Conservation (phyloP, 768 basidiomycete genomes). For the Serendipita vermifera region DNA sequence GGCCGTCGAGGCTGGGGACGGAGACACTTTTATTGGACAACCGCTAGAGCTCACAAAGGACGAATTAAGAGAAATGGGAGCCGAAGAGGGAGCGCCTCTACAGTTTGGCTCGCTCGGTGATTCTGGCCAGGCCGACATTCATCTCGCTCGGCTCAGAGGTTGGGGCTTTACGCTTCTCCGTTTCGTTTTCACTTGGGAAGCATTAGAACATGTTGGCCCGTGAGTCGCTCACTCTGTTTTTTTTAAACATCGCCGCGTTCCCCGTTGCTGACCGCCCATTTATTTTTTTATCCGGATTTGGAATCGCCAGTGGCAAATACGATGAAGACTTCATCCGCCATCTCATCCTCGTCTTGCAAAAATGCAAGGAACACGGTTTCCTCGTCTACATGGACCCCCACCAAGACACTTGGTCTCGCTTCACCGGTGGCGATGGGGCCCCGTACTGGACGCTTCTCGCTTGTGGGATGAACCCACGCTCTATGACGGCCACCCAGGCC, state of each 20-base stretch:
- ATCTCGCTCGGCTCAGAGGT: constrained; percentile 67
- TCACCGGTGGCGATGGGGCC: constrained; percentile 87
- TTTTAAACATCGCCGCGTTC: background rate
- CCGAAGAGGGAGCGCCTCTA: constrained; percentile 9
- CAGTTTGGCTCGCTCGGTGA: constrained; percentile 1
- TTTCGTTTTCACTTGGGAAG: constrained; percentile 87
- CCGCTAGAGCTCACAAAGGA: constrained; percentile 59
- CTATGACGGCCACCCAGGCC: constrained; percentile 73
- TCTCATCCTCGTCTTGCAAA: constrained; percentile 68
- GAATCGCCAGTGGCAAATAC: constrained; percentile 57
- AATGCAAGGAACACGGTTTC: constrained; percentile 88
- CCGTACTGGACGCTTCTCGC: constrained; percentile 88
- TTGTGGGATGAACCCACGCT: constrained; percentile 77
- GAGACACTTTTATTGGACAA: constrained; percentile 56
- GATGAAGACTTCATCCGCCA: constrained; percentile 91
- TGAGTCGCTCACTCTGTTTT: constrained; percentile 35
- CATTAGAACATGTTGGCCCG: constrained; percentile 90
- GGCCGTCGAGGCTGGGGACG: constrained; percentile 48
- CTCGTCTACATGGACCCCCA: constrained; percentile 90
- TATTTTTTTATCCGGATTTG: background rate
- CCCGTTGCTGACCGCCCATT: constrained; percentile 11
- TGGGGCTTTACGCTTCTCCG: constrained; percentile 91
- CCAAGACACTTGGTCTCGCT: constrained; percentile 93
- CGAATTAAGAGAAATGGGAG: background rate
- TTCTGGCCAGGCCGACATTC: constrained; percentile 61